Evolutionary conservation across 2,329 filamentous ascomycete genomes (phyloP).

Genomic region (Claviceps humidiphila): DNA sequence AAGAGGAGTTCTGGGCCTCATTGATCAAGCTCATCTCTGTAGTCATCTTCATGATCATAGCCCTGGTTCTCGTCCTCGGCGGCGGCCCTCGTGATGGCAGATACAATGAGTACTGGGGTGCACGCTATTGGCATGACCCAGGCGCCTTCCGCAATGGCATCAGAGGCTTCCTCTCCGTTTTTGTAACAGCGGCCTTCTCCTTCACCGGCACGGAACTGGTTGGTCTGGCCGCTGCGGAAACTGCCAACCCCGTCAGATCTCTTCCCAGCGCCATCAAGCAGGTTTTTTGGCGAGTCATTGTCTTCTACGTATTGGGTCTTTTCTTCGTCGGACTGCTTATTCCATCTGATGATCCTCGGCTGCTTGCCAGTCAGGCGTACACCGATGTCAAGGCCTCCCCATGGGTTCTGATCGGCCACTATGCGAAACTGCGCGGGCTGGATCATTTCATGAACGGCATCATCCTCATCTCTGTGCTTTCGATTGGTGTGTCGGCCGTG

Average conservation of each 20-base stretch:
- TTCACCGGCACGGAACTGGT: constrained; percentile 58
- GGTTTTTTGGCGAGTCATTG: constrained; percentile 41
- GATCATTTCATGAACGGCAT: constrained; percentile 40
- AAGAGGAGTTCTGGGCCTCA: constrained; percentile 44
- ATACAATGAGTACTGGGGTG: constrained; percentile 30
- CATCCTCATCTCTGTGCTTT: constrained; percentile 40
- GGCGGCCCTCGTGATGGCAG: constrained; percentile 35
- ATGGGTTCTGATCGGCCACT: constrained; percentile 35
- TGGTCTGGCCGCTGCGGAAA: constrained; percentile 57
- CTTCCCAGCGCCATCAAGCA: constrained; percentile 73
- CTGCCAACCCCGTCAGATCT: constrained; percentile 51
- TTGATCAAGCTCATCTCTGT: constrained; percentile 43
- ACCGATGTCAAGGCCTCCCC: constrained; percentile 29
- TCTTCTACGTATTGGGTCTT: constrained; percentile 37
- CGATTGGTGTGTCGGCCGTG: constrained; percentile 39
- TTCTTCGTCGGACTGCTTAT: constrained; percentile 34
- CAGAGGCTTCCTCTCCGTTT: constrained; percentile 54
- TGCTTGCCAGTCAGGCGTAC: constrained; percentile 34
- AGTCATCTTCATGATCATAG: constrained; percentile 48
- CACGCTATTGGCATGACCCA: constrained; percentile 29
- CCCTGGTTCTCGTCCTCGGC: constrained; percentile 42
- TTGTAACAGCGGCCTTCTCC: constrained; percentile 57
- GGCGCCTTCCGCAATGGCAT: constrained; percentile 54
- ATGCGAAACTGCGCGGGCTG: constrained; percentile 33
- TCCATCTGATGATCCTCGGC: constrained; percentile 26